These are phyloP conservation scores for Rhizoclosmatium sp. DNA, from an alignment of 192 early-diverging fungal genomes.

Conservation along the genomic window DNA sequence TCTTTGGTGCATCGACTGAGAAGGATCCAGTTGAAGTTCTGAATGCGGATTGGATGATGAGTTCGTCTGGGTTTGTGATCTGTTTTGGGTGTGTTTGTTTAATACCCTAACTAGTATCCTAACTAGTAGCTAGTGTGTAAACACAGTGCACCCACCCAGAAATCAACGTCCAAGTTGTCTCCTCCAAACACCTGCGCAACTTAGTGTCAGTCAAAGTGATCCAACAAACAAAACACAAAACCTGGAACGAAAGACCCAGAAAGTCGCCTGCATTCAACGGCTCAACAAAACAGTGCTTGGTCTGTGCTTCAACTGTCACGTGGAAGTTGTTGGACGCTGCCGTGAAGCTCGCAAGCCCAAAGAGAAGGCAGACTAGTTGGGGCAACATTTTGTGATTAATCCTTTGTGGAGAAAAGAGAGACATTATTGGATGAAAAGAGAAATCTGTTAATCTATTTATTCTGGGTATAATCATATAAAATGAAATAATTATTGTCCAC, in stretches of 20 bases:
- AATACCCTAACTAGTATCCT: not conserved
- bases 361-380: not conserved
- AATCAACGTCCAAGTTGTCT: constrained; percentile 21
- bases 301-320: constrained; percentile 20
- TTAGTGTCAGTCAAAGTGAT: not conserved
- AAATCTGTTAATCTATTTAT: too few species aligned
- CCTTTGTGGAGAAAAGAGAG: too few species aligned
- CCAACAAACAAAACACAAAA: not conserved
- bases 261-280: constrained; percentile 7
- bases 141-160: not conserved
- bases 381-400: too few species aligned
- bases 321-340: constrained; percentile 29
- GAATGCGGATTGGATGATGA: constrained; percentile 17
- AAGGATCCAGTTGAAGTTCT: constrained; percentile 19
- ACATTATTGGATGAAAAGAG: too few species aligned
- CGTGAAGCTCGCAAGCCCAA: not conserved
- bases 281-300: constrained; percentile 26
- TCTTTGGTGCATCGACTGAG: constrained; percentile 17
- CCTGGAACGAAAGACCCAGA: constrained; percentile 31
- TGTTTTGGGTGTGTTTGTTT: not conserved
- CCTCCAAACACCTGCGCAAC: constrained; percentile 16
- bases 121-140: not conserved
- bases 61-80: constrained; percentile 20
- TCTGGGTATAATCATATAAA: too few species aligned
- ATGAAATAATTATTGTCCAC: too few species aligned